These are phyloP conservation scores for Fraxinus paxiana DNA, from an alignment of 305 asterid species.

Conservation along the genomic window DNA sequence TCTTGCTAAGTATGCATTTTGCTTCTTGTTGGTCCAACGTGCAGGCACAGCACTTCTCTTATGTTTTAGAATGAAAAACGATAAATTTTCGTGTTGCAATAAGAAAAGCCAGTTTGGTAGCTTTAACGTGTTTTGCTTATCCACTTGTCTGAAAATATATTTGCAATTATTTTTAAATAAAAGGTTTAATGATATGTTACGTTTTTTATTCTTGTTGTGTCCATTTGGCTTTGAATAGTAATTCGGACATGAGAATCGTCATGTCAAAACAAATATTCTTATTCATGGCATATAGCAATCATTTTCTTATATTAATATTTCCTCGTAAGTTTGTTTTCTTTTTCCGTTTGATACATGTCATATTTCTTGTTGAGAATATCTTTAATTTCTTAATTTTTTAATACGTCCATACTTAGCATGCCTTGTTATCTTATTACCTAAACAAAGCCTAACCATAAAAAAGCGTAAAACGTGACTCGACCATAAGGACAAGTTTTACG, in stretches of 20 bases:
- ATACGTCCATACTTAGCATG: neutral
- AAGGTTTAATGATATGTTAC: neutral
- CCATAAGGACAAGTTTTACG: neutral
- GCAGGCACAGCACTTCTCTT: slow-evolving; percentile 24
- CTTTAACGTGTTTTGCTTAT: neutral
- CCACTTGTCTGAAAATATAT: neutral
- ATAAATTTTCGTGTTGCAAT: neutral
- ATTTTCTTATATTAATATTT: too few species aligned
- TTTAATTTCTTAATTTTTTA: neutral
- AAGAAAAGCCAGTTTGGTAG: neutral
- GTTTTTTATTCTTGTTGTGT: neutral
- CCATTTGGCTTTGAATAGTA: neutral
- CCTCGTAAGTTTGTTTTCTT: neutral
- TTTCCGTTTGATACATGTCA: neutral
- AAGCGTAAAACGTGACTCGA: neutral
- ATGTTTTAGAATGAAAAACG: neutral
- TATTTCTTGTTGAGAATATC: neutral
- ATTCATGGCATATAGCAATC: neutral
- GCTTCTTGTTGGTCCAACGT: slow-evolving; percentile 25
- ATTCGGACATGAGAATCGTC: neutral
- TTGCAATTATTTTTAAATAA: neutral
- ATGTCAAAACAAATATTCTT: neutral
- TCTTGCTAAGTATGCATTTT: neutral
- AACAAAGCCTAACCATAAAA: neutral
- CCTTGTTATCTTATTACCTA: neutral